A percentile compares a stretch with the other conserved stretches of the same genome.
phyloP scores from a whole-genome alignment of 2,329 filamentous ascomycete genomes.

The Diplodia seriata region DNA sequence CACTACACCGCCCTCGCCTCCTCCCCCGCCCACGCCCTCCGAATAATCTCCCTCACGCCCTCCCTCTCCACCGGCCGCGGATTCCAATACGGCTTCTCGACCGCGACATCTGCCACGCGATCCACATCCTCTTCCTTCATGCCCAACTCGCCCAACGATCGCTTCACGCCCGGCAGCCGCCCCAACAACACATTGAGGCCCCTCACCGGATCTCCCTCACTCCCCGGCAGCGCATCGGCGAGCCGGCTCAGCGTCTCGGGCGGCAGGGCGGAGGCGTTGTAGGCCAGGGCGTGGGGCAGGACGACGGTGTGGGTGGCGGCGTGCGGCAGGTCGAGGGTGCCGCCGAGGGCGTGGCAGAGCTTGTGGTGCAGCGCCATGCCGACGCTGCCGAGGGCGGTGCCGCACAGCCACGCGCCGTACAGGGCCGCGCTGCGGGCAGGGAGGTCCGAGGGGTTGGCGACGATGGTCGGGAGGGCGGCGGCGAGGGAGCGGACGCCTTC shows the following conservation, averaged over 20 bases:
- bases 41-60: slow-evolving; percentile 62
- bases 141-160: slow-evolving; percentile 54
- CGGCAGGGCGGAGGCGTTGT: slow-evolving; percentile 64
- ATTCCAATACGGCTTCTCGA: slow-evolving; percentile 66
- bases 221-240: slow-evolving; percentile 61
- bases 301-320: slow-evolving; percentile 70
- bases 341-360: slow-evolving; percentile 69
- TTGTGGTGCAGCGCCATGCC: slow-evolving; percentile 73
- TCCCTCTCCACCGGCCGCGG: slow-evolving; percentile 61
- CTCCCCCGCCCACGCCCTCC: slow-evolving; percentile 68
- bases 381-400: slow-evolving; percentile 64
- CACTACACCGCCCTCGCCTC: slow-evolving; percentile 58
- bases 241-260: slow-evolving; percentile 58
- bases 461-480: slow-evolving; percentile 60
- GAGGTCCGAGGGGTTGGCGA: slow-evolving; percentile 53
- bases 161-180: slow-evolving; percentile 58
- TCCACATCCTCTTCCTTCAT: slow-evolving; percentile 68
- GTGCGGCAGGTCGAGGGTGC: slow-evolving; percentile 68
- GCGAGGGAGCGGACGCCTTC: slow-evolving; percentile 65
- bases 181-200: slow-evolving; percentile 10
- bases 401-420: slow-evolving; percentile 71
- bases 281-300: slow-evolving; percentile 68
- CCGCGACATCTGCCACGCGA: slow-evolving; percentile 65
- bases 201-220: slow-evolving; percentile 55
- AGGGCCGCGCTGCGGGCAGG: slow-evolving; percentile 61